Evolutionary conservation across 352 stramenopile species (phyloP), one percentile per base, ranked within the genome.

Genomic region (Lagenidium giganteum): DNA sequence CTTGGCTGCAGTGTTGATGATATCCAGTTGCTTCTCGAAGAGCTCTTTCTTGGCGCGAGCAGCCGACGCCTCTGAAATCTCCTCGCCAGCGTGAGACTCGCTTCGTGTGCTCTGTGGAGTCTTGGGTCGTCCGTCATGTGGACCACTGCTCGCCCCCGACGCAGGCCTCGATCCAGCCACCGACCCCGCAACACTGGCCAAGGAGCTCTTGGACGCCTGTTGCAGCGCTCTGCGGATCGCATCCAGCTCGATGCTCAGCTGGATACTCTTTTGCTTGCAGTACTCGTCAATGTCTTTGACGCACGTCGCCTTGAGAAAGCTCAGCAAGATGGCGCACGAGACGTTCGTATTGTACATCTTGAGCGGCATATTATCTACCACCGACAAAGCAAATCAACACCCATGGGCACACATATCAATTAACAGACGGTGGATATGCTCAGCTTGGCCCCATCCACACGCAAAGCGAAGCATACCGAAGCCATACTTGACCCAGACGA

Each of bases 301-400:
- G 46, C 75, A 87, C 28, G 71, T 65, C n/a, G 66, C 68, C 43
- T 67, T 75, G 13, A 88, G 48, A 42, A 87, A 91, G 37, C 71
- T 87, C 21, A 77, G 64, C 24, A 91, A 51, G 49, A 87, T 76
- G 23, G 78, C 71, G 31, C 70, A 72, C 32, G 70, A 69, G 22
- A 88, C 75, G 48, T 87, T 87, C 32, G 60, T 71, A 43, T 88
- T 88, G 65, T 87, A 87, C 64, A 87, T 80, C 48, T 84, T 87
- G 8, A 53, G 37, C 1, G 73, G 71, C 20, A 64, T 85, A 28
- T 47, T 64, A 31, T 78, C 67, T 77, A 61, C 45, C 61, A 38
- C n/a, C 25, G 3, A 31, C 2, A 32, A 14, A 51, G 9, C 14
- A 12, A 30, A 9, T 32, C 2, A 28, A n/a, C 4, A 42, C n/a